Evolutionary conservation across 352 stramenopile genomes (phyloP).

Genomic region (Nothophytophthora sp.): DNA sequence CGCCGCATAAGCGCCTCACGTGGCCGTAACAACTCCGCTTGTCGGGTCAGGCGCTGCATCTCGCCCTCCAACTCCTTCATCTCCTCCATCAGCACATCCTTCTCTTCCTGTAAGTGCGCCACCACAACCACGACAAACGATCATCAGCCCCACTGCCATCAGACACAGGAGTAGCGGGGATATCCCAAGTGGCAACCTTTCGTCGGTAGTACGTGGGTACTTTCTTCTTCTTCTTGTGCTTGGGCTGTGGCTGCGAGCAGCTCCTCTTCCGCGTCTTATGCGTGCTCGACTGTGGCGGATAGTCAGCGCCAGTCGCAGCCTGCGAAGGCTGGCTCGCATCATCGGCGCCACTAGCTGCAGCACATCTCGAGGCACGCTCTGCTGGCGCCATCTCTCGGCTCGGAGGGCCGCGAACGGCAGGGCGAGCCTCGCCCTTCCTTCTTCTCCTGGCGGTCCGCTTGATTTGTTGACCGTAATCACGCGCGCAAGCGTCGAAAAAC

Average conservation of each 20-base stretch:
- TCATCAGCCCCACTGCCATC: too few species aligned
- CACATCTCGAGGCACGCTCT: too few species aligned
- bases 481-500: too few species aligned
- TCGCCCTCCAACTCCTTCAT: conserved; percentile 7
- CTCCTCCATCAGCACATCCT: conserved; percentile 7
- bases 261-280: conserved; percentile 5
- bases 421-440: too few species aligned
- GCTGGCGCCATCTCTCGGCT: too few species aligned
- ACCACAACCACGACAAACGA: too few species aligned
- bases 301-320: not conserved
- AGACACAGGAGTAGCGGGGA: not conserved
- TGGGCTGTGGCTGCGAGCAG: conserved; percentile 1
- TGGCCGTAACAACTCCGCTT: not conserved
- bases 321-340: too few species aligned
- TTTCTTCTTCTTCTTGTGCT: conserved; percentile 8
- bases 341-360: too few species aligned
- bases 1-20: conserved; percentile 6
- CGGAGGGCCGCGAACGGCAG: too few species aligned
- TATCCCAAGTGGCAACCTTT: conserved; percentile 4
- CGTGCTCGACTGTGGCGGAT: conserved; percentile 3
- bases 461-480: too few species aligned
- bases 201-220: conserved; percentile 15
- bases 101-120: conserved; percentile 7
- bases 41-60: not conserved
- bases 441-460: too few species aligned